Base-by-base conservation (phyloP, 2,329 filamentous ascomycete genomes). In the Aspergillus pseudoglaucus region DNA sequence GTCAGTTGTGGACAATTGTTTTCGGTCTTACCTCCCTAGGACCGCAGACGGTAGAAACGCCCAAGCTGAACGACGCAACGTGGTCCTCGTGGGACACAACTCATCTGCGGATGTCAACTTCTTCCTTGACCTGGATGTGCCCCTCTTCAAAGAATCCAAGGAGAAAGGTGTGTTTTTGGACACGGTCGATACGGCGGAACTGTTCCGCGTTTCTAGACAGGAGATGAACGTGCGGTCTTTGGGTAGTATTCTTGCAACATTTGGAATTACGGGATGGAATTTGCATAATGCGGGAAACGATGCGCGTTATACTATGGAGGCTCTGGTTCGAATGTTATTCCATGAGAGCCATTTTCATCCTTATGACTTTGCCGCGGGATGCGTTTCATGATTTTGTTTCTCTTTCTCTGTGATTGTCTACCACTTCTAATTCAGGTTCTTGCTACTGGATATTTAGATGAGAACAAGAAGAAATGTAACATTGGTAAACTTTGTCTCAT, bases 281-380 rank as follows among this genome's bases (percentile, higher is more conserved):
- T 73, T 91, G n/a, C 90, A 95, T 67, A 95, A 95, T 60, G 90
- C 84, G 0, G 80, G 90, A 1, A 95, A 95, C 55, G 90, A 95
- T 62, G 89, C 90, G 0, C 78, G 83, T 1, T 93, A 86, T 63
- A 91, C 88, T 0, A 68, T 95, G 53, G 82, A 84, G 52, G 85
- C 82, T 6, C 79, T 93, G 75, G 65, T 95, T 6, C 10, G 17
- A 12, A 12, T 9, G 8, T 15, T 35, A n/a, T 35, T 35, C 14
- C 33, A 35, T 35, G 9, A 30, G 25, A 30, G 25, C 25, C 25
- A 30, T 30, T 12, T 30, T 3, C 12, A 12, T 10, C 10, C 10
- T 30, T 10, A 30, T 12, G 9, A 30, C 25, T 12, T 30, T 30
- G 25, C 10, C 9, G 10, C 10, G 25, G 25, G 25, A 30, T 30